phyloP scores from a whole-genome alignment of 305 asterid species.

The Rubia peregrina region DNA sequence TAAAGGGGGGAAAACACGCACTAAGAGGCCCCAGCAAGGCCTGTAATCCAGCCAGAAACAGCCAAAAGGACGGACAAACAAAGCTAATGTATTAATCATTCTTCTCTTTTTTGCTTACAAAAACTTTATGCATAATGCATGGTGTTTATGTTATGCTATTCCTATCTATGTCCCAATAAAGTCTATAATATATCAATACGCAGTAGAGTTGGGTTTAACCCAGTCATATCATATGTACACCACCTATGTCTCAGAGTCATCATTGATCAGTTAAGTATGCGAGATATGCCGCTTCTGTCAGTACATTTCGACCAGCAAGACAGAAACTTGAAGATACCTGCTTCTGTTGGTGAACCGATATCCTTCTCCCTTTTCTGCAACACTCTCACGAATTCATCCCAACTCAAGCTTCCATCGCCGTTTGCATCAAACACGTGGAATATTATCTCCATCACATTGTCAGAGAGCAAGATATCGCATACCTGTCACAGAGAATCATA shows the following conservation, averaged over 20 bases:
- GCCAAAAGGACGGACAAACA: not conserved
- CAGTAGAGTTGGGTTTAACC: not conserved
- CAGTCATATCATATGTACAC: not conserved
- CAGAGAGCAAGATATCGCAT: slow-evolving; percentile 57
- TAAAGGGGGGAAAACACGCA: too few species aligned
- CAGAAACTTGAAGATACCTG: slow-evolving; percentile 57
- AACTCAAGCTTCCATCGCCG: slow-evolving; percentile 63
- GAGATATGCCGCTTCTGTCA: slow-evolving; percentile 27
- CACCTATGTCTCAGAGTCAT: not conserved
- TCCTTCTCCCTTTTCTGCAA: slow-evolving; percentile 67
- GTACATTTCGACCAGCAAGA: slow-evolving; percentile 55
- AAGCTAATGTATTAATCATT: not conserved
- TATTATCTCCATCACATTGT: slow-evolving; percentile 56
- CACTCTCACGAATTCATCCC: slow-evolving; percentile 73
- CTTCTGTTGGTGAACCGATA: slow-evolving; percentile 63
- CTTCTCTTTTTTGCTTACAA: not conserved
- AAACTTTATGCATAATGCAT: not conserved
- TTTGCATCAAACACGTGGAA: slow-evolving; percentile 75
- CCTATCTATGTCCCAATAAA: not conserved
- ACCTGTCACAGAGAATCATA: slow-evolving; percentile 39
- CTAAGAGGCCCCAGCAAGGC: too few species aligned
- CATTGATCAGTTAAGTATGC: slow-evolving; percentile 29
- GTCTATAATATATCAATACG: not conserved
- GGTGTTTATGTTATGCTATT: not conserved
- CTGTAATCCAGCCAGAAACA: not conserved